Evolutionary conservation across 1,139 yeast genomes (phyloP), one percentile per base, ranked within the genome.

Genomic region (Saccharomyces uvarum): DNA sequence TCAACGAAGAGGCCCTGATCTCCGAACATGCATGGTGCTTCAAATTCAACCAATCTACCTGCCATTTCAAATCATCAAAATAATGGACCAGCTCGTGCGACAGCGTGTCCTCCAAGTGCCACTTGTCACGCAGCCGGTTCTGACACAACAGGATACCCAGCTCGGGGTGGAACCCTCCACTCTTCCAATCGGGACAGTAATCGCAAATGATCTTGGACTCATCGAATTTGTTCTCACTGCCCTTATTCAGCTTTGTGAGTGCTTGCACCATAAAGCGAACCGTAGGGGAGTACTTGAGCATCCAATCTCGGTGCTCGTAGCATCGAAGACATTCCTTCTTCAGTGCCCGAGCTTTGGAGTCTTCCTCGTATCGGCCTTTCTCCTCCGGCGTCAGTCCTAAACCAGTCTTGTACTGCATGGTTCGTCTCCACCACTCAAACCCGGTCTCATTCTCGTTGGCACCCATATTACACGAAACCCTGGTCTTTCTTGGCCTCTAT

Each of bases 11-110:
- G 0, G 99, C 99, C 57, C 99, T 77, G 53, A 93, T 89, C 72
- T 93, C 99, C 0, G 97, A 86, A 70, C 99, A 95, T 0, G 99
- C 99, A 69, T 93, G 99, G 67, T 93, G 99, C 65, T 82, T 82
- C 66, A 95, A 75, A 70, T 93, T 82, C 55, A 78, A 69, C 84
- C 96, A 86, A 69, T 93, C 87, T 8, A 93, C 89, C 54, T 88
- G 77, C 74, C 95, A 93, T 69, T 89, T 86, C 62, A 89, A 76
- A 67, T 90, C 86, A 70, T 93, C 99, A 71, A 89, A 93, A 53
- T 91, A 95, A 71, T 93, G 99, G 24, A 95, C 84, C 69, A 93
- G 77, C 67, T 93, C 99, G 69, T 93, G 99, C 2, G 97, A 80
- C 59, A 93, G 73, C 0, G 95, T 87, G 66, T 93, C 98, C 68